Percentiles rank a stretch among this genome's conserved stretches.
These are phyloP conservation scores for Myotisia sp. DNA, from an alignment of 2,329 filamentous ascomycete genomes.

Conservation along the genomic window DNA sequence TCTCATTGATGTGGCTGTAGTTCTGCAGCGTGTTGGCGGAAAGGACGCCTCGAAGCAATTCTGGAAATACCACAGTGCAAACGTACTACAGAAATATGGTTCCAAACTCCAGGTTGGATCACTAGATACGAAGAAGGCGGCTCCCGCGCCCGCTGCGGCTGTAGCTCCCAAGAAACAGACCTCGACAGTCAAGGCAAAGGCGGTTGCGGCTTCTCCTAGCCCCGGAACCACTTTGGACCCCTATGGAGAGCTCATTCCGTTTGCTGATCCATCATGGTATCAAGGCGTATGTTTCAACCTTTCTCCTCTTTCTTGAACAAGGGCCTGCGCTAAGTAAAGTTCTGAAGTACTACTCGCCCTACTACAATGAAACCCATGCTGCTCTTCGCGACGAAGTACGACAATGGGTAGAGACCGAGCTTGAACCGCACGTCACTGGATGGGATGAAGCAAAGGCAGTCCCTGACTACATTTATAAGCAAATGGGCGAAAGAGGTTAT, in stretches of 20 bases:
- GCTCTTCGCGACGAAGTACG: constrained; percentile 82
- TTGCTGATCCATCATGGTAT: constrained; percentile 88
- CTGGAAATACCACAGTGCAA: constrained; percentile 51
- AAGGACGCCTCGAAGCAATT: constrained; percentile 57
- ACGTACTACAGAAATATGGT: constrained; percentile 49
- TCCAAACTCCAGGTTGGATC: constrained; percentile 51
- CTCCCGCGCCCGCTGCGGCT: constrained; percentile 37
- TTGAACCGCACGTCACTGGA: constrained; percentile 83
- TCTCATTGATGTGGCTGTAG: constrained; percentile 23
- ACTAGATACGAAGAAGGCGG: constrained; percentile 67
- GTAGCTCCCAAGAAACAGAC: constrained; percentile 29
- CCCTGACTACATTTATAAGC: constrained; percentile 79
- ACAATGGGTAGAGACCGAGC: constrained; percentile 76
- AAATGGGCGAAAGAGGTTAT: constrained; percentile 87
- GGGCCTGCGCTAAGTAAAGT: neutral
- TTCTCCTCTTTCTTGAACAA: constrained; percentile 2
- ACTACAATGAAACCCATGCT: constrained; percentile 88
- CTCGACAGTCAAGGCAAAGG: constrained; percentile 39
- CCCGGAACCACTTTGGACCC: constrained; percentile 56
- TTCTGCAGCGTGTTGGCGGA: constrained; percentile 50
- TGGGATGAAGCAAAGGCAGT: constrained; percentile 95
- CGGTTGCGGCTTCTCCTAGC: constrained; percentile 39
- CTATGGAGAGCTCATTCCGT: constrained; percentile 77
- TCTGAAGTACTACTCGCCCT: constrained; percentile 76
- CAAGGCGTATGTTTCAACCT: constrained; percentile 53